Evolutionary conservation across 1,139 yeast species (phyloP), one percentile per base, ranked within the genome.

Genomic region (Chernovozyma aurita): DNA sequence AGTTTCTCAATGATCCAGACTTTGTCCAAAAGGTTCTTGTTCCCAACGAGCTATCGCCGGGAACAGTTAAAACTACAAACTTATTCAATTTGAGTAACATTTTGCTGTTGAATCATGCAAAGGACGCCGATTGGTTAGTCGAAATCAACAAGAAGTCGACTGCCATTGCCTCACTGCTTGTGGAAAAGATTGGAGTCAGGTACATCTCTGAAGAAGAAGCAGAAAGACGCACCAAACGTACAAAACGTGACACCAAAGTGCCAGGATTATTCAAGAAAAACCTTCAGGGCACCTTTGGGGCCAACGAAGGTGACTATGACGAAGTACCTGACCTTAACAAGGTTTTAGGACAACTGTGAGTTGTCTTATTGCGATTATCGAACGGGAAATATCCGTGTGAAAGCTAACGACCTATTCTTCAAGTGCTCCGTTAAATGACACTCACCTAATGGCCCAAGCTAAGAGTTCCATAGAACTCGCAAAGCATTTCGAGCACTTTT

Each of bases 301-400:
- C 52, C 4, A 52, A 55, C 30, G 67, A 61, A 34, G 57, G 50
- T 2, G 53, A 45, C 7, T 59, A 60, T 35, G 66, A 51, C 15
- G 59, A 55, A 18, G 56, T 51, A 25, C 59, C 66, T 17, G 71
- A 67, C 43, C 48, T 68, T 20, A 65, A 63, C 18, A 60, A 57
- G 13, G 15, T 28, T 14, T 13, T 28, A 16, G 28, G 28, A 16
- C n/a, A n/a, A n/a, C n/a, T n/a, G n/a, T n/a, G n/a, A n/a, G n/a
- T n/a, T n/a, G n/a, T n/a, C n/a, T n/a, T n/a, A n/a, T n/a, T n/a
- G n/a, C n/a, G n/a, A n/a, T n/a, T n/a, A n/a, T n/a, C n/a, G n/a
- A n/a, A n/a, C n/a, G n/a, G n/a, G n/a, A n/a, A n/a, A n/a, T n/a
- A n/a, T n/a, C n/a, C n/a, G n/a, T n/a, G n/a, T n/a, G n/a, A n/a